A percentile compares a stretch with the other conserved stretches of the same genome.
These are phyloP conservation scores for Haberlea rhodopensis DNA, from an alignment of 257 asterid genomes.

Conservation along the genomic window DNA sequence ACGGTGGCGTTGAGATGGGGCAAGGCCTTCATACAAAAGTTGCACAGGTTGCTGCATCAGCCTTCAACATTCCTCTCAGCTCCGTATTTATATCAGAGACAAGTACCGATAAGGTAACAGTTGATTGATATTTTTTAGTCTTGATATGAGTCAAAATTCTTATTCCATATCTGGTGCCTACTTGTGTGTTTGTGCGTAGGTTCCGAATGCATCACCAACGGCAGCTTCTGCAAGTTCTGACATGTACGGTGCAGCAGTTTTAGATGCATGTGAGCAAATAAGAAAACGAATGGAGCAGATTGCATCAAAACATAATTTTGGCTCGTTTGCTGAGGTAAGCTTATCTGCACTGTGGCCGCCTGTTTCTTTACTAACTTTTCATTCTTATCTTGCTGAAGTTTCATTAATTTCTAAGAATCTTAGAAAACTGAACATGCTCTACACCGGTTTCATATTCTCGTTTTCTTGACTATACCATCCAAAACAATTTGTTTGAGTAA, in stretches of 20 bases:
- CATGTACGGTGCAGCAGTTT: slow-evolving; percentile 92
- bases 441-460: background rate
- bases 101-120: slow-evolving; percentile 87
- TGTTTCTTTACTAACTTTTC: background rate
- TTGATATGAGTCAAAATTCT: slow-evolving; percentile 4
- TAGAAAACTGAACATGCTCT: background rate
- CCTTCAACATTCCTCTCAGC: slow-evolving; percentile 78
- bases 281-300: slow-evolving; percentile 86
- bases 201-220: slow-evolving; percentile 95
- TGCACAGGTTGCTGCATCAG: slow-evolving; percentile 95
- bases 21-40: slow-evolving; percentile 98
- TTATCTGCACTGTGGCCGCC: background rate
- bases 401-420: no score
- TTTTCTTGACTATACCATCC: background rate
- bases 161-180: slow-evolving; percentile 11
- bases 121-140: slow-evolving; percentile 13
- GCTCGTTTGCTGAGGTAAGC: slow-evolving; percentile 80
- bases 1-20: slow-evolving; percentile 99
- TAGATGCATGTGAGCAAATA: slow-evolving; percentile 93
- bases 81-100: slow-evolving; percentile 94
- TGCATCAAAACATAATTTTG: slow-evolving; percentile 44
- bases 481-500: background rate
- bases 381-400: no score
- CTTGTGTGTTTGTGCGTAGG: slow-evolving; percentile 38
- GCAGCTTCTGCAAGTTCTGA: slow-evolving; percentile 99